A percentile compares a stretch with the other conserved stretches of the same genome.
These are phyloP conservation scores for Microcos paniculata DNA, from an alignment of 345 rosid genomes.

Conservation along the genomic window DNA sequence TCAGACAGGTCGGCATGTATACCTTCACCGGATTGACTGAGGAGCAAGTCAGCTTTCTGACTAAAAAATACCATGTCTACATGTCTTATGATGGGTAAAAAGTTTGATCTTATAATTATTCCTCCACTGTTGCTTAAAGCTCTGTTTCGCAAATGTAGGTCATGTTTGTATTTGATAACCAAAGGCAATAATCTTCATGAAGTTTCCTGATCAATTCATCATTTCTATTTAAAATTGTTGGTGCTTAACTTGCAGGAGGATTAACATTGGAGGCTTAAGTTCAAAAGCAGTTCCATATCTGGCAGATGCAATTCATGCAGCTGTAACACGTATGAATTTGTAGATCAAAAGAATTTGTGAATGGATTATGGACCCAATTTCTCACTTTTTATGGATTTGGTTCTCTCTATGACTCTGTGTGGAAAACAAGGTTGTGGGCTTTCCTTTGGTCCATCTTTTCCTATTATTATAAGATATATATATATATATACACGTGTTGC, in stretches of 20 bases:
- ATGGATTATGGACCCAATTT: too few species aligned
- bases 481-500: not conserved
- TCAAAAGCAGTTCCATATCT: constrained; percentile 69
- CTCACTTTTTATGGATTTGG: too few species aligned
- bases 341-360: too few species aligned
- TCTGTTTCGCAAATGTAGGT: not conserved
- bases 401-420: too few species aligned
- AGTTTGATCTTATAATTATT: not conserved
- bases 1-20: constrained; percentile 72
- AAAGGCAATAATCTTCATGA: not conserved
- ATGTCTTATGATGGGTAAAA: constrained; percentile 69
- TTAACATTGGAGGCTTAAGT: constrained; percentile 79
- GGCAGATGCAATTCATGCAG: constrained; percentile 70
- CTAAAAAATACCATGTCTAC: constrained; percentile 62
- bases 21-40: constrained; percentile 58
- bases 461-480: too few species aligned
- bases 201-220: not conserved
- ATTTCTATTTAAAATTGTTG: not conserved
- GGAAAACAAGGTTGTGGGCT: too few species aligned
- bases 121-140: not conserved
- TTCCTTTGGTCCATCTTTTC: too few species aligned
- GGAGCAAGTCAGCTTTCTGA: constrained; percentile 67
- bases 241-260: constrained; percentile 48
- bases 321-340: constrained; percentile 33
- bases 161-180: not conserved